Percentiles rank a stretch among this genome's conserved stretches.
Evolutionary conservation across 2,329 filamentous ascomycete genomes (phyloP).

Genomic region (Fulvia fulva): DNA sequence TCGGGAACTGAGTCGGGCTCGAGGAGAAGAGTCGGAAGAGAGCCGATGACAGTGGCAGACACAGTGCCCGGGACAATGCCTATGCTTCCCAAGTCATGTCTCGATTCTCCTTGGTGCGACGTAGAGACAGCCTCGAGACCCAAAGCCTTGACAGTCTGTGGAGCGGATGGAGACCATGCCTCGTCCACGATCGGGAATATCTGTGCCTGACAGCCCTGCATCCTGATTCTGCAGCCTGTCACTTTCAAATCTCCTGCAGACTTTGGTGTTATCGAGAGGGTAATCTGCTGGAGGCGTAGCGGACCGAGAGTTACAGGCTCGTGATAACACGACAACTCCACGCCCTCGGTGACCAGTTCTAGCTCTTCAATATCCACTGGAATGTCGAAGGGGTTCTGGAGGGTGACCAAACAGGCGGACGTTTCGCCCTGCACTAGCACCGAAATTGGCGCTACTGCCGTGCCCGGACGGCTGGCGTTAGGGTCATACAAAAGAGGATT

Average conservation of each 20-base stretch:
- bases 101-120: slow-evolving; percentile 2
- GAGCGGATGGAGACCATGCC: slow-evolving; percentile 67
- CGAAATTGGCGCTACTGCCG: slow-evolving; percentile 51
- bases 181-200: slow-evolving; percentile 78
- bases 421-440: slow-evolving; percentile 75
- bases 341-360: slow-evolving; percentile 67
- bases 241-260: slow-evolving; percentile 66
- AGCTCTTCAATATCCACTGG: slow-evolving; percentile 86
- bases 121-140: slow-evolving; percentile 12
- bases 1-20: slow-evolving; percentile 76
- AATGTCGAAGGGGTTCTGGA: slow-evolving; percentile 94
- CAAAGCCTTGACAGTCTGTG: slow-evolving; percentile 65
- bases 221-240: slow-evolving; percentile 72
- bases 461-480: slow-evolving; percentile 66
- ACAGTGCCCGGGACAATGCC: slow-evolving; percentile 23
- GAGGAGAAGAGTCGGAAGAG: slow-evolving; percentile 73
- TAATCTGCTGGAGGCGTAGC: slow-evolving; percentile 75
- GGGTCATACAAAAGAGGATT: slow-evolving; percentile 96
- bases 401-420: slow-evolving; percentile 71
- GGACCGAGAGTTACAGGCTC: slow-evolving; percentile 70
- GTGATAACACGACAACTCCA: slow-evolving; percentile 63
- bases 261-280: slow-evolving; percentile 65
- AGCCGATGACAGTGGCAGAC: slow-evolving; percentile 62
- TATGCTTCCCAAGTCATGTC: slow-evolving; percentile 10
- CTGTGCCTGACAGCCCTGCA: slow-evolving; percentile 76